Evolutionary conservation across 1,284 basidiomycete genomes (phyloP).

Genomic region (Dichomitus squalens): DNA sequence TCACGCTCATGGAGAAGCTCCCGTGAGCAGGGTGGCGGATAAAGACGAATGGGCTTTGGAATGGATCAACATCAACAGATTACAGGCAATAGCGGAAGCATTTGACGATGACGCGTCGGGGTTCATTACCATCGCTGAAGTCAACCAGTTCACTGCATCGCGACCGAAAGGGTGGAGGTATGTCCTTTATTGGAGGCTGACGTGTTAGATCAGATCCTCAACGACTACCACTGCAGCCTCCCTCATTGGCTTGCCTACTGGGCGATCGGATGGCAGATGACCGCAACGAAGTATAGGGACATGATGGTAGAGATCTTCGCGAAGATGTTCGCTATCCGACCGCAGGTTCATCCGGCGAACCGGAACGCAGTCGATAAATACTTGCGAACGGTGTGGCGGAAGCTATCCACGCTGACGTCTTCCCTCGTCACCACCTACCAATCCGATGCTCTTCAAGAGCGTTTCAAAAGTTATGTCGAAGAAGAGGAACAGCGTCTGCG

Average conservation of each 20-base stretch:
- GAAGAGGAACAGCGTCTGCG: conserved; percentile 29
- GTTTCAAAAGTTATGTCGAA: conserved; percentile 27
- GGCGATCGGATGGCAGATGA: conserved; percentile 23
- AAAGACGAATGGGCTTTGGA: conserved; percentile 44
- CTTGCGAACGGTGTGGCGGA: conserved; percentile 12
- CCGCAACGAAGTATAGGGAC: conserved; percentile 23
- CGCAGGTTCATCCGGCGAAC: conserved; percentile 22
- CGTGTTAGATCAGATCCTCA: background rate
- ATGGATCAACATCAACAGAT: conserved; percentile 42
- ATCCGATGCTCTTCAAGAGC: conserved; percentile 3
- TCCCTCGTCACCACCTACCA: conserved; percentile 9
- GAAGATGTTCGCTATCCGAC: conserved; percentile 25
- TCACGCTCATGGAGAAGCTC: no score
- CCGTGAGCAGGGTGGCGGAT: background rate
- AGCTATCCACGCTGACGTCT: conserved; percentile 1
- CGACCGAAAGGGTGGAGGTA: conserved; percentile 20
- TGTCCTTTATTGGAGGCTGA: background rate
- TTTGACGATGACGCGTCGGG: conserved; percentile 55
- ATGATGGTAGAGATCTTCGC: conserved; percentile 23
- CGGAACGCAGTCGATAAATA: conserved; percentile 19
- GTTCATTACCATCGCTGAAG: conserved; percentile 46
- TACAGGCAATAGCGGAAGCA: conserved; percentile 48
- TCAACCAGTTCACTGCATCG: conserved; percentile 14
- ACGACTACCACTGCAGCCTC: conserved; percentile 3
- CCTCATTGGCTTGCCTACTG: conserved; percentile 24